Base-by-base conservation (phyloP, 2,329 filamentous ascomycete genomes). In the Tolypocladium inflatum region DNA sequence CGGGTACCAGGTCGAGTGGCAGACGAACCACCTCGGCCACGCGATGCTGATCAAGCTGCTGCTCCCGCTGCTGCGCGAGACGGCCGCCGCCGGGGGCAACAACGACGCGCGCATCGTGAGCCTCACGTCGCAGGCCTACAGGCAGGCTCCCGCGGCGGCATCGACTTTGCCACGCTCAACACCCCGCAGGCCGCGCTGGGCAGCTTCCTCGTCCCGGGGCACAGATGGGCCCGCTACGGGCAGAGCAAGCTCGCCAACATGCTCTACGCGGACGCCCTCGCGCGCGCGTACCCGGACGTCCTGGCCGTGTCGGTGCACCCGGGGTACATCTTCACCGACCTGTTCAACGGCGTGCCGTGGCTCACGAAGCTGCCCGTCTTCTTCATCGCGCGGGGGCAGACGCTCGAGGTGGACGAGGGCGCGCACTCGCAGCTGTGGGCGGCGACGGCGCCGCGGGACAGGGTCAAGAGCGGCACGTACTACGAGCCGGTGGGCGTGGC, bases 211-310 rank as follows among this genome's bases (percentile, higher is more conserved):
- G 35, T 37, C 35, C 35, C 35, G 10, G 35, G 35, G 2, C 61
- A 61, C 8, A 67, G 65, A 0, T 78, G 74, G 71, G 65, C 69
- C 3, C 76, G 78, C 2, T 83, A 82, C 62, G 76, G 71, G 10
- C 74, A 77, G n/a, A 78, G 75, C 59, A 82, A 81, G 63, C 71
- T 77, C 0, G 79, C 78, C 2, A 80, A 78, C 56, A 73, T 80
- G 35, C 65, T 79, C 6, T 76, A 76, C 53, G 76, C 77, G 3
- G 64, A 71, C 0, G 76, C 79, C 61, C 62, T 81, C 5, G 76
- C 76, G 3, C 71, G 74, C 8, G 73, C 74, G 1, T 71, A 76
- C 57, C 76, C 76, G 0, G 62, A 71, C 21, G 68, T 80, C 2
- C 71, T 70, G 26, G 72, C 73, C 26, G 71, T 81, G 11, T 73